Evolutionary conservation across 768 basidiomycete species (phyloP), one percentile per base, ranked within the genome.

Genomic region (Rhodotorula taiwanensis): DNA sequence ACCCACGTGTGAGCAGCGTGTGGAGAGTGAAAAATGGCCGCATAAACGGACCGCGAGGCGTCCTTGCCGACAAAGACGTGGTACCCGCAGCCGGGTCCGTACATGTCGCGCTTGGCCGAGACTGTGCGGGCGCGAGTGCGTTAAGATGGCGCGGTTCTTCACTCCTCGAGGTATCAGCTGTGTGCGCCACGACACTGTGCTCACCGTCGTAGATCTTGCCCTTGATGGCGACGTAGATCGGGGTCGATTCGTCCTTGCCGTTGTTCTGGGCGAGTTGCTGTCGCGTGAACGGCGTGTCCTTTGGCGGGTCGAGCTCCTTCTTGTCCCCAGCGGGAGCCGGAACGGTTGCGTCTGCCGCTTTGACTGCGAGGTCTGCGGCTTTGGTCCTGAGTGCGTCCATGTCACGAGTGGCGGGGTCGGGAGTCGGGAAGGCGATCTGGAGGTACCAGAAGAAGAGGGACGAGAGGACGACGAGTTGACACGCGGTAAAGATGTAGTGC

Each of bases 141-240:
- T 39, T 44, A 5, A 31, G 36, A n/a, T 7, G 21, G 27, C 18
- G 41, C 34, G 16, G 36, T 39, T 39, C 36, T 39, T 39, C 36
- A 39, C n/a, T 23, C 31, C 18, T 18, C 33, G 39, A 53, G 43
- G 6, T 31, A 27, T 21, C 15, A 25, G 43, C 16, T 39, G 36
- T 39, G 10, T 39, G 9, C 16, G 36, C 10, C 36, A 39, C 9
- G 36, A 39, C 9, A 39, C 36, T 9, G 36, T 39, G 25, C 64
- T 27, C 31, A 63, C 64, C 65, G 36, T 70, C 69, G 53, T 55
- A 64, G 47, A 65, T 62, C 73, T 47, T 61, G 85, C 89, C 89
- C 80, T 95, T 97, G 78, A 98, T 93, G 34, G 90, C 86, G 47
- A 98, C 86, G 70, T 87, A 91, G 65, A 98, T 88, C 1, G 89